phyloP scores from a whole-genome alignment of 129 eudicot species.

The Gnaphalium uliginosum region DNA sequence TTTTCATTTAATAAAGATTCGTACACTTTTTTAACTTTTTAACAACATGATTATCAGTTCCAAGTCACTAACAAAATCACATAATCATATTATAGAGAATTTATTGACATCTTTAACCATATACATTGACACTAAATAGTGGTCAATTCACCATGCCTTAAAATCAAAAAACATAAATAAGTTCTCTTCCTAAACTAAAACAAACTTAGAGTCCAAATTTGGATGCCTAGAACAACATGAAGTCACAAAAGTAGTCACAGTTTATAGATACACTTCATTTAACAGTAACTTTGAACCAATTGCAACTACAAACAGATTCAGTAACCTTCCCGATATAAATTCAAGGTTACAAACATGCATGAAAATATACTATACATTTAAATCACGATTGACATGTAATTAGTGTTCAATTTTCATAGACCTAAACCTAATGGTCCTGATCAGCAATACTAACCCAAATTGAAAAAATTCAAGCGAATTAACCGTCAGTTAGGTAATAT shows the following conservation, averaged over 20 bases:
- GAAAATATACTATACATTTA: neutral
- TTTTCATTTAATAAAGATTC: neutral
- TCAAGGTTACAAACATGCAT: neutral
- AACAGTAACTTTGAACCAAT: constrained; percentile 4
- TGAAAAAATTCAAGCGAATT: constrained; percentile 8
- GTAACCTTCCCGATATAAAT: neutral
- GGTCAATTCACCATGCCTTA: neutral
- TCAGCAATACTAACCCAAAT: constrained; percentile 11
- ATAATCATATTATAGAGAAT: neutral
- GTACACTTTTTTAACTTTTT: neutral
- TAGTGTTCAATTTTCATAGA: neutral
- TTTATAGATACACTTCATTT: neutral
- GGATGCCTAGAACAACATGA: neutral
- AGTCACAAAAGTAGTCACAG: constrained; percentile 10
- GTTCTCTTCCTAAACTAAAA: constrained; percentile 19
- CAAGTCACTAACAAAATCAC: constrained; percentile 12
- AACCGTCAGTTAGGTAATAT: neutral
- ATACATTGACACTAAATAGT: neutral
- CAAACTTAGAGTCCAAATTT: constrained; percentile 15
- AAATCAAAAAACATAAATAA: neutral
- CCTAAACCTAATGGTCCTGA: constrained; percentile 23
- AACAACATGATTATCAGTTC: constrained; percentile 8
- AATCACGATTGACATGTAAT: constrained; percentile 17
- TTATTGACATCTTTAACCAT: neutral
- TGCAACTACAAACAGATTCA: constrained; percentile 12